These are phyloP conservation scores for Orobanche coerulescens DNA, from an alignment of 257 asterid genomes.

Conservation along the genomic window DNA sequence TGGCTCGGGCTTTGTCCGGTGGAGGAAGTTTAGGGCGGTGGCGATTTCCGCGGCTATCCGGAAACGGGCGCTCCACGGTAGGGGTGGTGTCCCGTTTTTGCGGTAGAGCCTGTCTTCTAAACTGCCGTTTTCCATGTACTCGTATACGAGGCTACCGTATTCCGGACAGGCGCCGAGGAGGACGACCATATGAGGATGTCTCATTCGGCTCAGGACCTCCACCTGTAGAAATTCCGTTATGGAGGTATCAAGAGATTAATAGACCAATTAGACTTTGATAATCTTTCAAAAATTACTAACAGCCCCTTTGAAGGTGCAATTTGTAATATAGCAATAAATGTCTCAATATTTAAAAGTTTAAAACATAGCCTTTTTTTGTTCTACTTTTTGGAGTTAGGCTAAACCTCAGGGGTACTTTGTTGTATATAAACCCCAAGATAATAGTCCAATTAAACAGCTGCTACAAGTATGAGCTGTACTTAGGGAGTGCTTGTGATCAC, in stretches of 20 bases:
- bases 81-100: constrained; percentile 39
- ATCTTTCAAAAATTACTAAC: not conserved
- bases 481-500: too few relatives aligned
- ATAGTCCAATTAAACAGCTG: not conserved
- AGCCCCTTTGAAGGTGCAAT: not conserved
- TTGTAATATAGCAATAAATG: not conserved
- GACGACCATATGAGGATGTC: constrained; percentile 93
- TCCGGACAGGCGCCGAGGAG: constrained; percentile 94
- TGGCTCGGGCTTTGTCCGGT: constrained; percentile 77
- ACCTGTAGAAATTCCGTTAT: constrained; percentile 34
- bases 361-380: not conserved
- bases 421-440: not conserved
- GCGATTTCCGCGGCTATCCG: constrained; percentile 84
- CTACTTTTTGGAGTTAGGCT: not conserved
- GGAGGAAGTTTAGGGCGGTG: constrained; percentile 83
- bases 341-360: not conserved
- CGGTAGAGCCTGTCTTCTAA: constrained; percentile 72
- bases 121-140: constrained; percentile 80
- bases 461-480: not conserved
- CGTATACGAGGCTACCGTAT: constrained; percentile 89
- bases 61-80: constrained; percentile 63
- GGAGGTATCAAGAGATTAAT: not conserved
- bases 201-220: constrained; percentile 71
- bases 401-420: not conserved
- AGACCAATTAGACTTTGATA: not conserved